Evolutionary conservation across 371 early-diverging fungal genomes (phyloP), one percentile per base, ranked within the genome.

Genomic region (Gilbertella persicaria): DNA sequence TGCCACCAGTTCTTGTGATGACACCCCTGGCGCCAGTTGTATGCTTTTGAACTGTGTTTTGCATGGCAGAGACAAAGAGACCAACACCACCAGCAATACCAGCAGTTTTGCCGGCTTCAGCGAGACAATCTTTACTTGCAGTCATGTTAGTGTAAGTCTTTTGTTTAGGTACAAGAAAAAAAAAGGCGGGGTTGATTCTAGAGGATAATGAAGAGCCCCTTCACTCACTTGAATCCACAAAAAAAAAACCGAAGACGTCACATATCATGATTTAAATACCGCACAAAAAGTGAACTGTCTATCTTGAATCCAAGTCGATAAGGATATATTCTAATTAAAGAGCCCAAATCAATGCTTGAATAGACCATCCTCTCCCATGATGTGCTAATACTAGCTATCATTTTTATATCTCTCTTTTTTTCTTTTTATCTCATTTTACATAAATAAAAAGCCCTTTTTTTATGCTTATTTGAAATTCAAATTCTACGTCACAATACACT

Each of bases 41-140:
- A 56, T 87, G 86, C 52, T 80, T 73, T 59, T 77, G 79, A 50
- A 83, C 62, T 16, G 88, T 81, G 66, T 88, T 89, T 67, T 88
- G 88, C 67, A 83, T 83, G 37, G 89, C 85, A 33, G 87, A 86
- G 30, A 84, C 79, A 47, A 87, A 71, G 39, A 88, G 71, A 70
- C 89, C 88, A 28, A 83, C 61, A 42, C 82, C 87, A 60, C 83
- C 85, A 28, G 87, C 78, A 51, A 80, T 75, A 53, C 63, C 70
- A 25, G 76, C 76, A 20, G 75, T 75, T 64, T 82, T 79, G 40
- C 78, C 73, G 41, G 79, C 78, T 62, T 81, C 73, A 65, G 67
- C 64, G 55, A 82, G 45, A 60, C 77, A 75, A 43, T 79, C 79
- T 55, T 80, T 80, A 45, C 73, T 67, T 47, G 66, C 73, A 45